phyloP scores from a whole-genome alignment of 371 early-diverging fungal species.

The Catenaria anguillulae region DNA sequence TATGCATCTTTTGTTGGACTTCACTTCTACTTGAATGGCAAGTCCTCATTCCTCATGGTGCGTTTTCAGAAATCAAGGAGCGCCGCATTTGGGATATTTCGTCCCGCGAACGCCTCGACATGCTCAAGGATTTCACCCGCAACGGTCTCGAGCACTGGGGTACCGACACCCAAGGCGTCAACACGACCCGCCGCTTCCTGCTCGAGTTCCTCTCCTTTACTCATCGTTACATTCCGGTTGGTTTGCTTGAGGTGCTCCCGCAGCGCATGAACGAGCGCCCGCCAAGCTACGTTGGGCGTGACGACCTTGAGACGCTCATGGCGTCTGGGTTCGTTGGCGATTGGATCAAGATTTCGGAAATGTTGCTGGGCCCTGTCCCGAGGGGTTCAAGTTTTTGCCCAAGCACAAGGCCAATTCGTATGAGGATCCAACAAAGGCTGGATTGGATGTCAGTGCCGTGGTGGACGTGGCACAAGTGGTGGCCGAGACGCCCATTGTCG shows the following conservation, averaged over 20 bases:
- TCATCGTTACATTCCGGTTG: constrained; percentile 71
- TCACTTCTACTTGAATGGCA: too few species aligned
- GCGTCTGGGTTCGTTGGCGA: constrained; percentile 60
- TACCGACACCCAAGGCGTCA: constrained; percentile 72
- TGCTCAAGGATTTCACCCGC: constrained; percentile 62
- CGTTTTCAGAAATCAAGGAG: constrained; percentile 75
- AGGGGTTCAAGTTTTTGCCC: constrained; percentile 71
- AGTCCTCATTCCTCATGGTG: too few species aligned
- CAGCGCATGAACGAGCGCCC: constrained; percentile 84
- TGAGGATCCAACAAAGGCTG: constrained; percentile 23
- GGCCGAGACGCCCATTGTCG: too few species aligned
- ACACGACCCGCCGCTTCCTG: constrained; percentile 69
- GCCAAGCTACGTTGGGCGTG: constrained; percentile 67
- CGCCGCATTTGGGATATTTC: constrained; percentile 82
- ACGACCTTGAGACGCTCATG: constrained; percentile 89
- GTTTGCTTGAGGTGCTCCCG: constrained; percentile 76
- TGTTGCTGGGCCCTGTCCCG: constrained; percentile 67
- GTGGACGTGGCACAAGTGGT: too few species aligned
- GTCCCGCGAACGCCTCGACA: constrained; percentile 75
- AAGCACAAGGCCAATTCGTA: constrained; percentile 86
- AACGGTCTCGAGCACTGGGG: constrained; percentile 94
- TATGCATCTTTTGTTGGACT: too few species aligned
- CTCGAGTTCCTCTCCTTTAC: constrained; percentile 87
- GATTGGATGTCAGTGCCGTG: not conserved
- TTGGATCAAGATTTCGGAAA: constrained; percentile 80